Conservation (phyloP, 225 moss, liverwort and hornwort species). For the Polytrichum formosum region DNA sequence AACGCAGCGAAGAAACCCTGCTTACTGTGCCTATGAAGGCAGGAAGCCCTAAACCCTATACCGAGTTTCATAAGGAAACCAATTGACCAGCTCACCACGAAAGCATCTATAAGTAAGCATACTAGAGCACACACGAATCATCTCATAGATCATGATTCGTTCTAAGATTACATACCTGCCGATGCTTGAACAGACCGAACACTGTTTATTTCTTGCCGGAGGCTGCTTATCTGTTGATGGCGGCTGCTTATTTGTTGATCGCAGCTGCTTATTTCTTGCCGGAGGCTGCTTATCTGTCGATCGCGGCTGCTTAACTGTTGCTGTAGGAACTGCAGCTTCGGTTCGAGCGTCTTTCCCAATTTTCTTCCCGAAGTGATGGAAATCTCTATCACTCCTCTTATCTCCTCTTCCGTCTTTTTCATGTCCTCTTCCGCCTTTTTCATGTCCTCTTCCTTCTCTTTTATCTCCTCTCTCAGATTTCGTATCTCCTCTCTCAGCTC, state of each 20-base stretch:
- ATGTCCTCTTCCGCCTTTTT: too few relatives aligned
- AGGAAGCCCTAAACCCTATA: too few relatives aligned
- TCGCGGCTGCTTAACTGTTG: background rate
- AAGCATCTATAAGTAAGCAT: background rate
- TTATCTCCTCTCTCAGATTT: background rate
- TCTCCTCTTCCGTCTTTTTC: too few relatives aligned
- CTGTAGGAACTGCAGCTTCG: background rate
- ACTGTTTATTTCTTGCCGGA: background rate
- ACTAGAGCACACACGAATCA: slow-evolving; percentile 6
- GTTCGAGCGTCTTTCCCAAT: background rate
- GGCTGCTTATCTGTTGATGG: background rate
- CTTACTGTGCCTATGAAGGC: too few relatives aligned
- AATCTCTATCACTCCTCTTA: background rate
- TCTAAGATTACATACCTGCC: slow-evolving; percentile 8
- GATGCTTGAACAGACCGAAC: background rate
- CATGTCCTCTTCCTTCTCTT: background rate
- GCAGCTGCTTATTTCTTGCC: too few relatives aligned
- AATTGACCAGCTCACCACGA: too few relatives aligned
- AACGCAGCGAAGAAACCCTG: too few relatives aligned
- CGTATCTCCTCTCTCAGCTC: too few relatives aligned
- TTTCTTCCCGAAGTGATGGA: background rate
- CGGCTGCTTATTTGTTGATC: background rate
- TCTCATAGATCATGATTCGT: background rate
- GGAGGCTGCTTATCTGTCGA: background rate
- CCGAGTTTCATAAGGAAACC: too few relatives aligned